Conservation (phyloP, 2,329 filamentous ascomycete species). For the Canariomyces notabilis region DNA sequence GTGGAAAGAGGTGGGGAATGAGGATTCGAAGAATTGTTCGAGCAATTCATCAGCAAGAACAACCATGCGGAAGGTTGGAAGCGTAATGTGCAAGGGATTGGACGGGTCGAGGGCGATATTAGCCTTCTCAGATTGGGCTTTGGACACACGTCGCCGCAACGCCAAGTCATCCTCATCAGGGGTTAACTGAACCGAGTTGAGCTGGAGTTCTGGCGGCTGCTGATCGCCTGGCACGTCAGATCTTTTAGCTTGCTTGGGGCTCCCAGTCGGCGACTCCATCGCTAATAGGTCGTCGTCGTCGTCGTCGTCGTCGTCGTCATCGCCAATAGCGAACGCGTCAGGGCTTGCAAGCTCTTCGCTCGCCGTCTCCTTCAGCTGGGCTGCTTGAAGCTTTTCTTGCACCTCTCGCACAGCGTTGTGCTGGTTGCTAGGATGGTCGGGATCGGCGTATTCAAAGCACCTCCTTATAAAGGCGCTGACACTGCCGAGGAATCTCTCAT, state of each 20-base stretch:
- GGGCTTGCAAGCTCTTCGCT: conserved; percentile 32
- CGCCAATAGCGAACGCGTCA: conserved; percentile 68
- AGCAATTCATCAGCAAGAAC: conserved; percentile 92
- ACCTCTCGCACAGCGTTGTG: conserved; percentile 27
- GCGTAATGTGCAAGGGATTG: conserved; percentile 88
- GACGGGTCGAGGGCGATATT: conserved; percentile 90
- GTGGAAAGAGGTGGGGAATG: conserved; percentile 89
- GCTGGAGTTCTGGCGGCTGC: conserved; percentile 23
- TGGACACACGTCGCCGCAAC: conserved; percentile 44
- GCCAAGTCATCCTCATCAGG: conserved; percentile 27
- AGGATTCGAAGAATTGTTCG: conserved; percentile 95
- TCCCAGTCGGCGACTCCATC: conserved; percentile 45
- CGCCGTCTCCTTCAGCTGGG: conserved; percentile 29
- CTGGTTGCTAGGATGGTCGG: conserved; percentile 67
- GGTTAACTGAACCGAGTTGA: conserved; percentile 19
- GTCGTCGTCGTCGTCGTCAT: conserved; percentile 47
- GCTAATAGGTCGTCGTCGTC: conserved; percentile 57
- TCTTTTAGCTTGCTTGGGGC: conserved; percentile 32
- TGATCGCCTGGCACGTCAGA: conserved; percentile 12
- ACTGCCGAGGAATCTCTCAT: conserved; percentile 85
- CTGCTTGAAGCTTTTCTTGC: conserved; percentile 11
- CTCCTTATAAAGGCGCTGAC: conserved; percentile 93
- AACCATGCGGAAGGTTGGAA: conserved; percentile 98
- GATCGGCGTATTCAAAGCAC: conserved; percentile 97
- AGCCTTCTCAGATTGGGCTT: conserved; percentile 67